These are phyloP conservation scores for Panus rudis DNA, from an alignment of 768 basidiomycete species.

Conservation along the genomic window DNA sequence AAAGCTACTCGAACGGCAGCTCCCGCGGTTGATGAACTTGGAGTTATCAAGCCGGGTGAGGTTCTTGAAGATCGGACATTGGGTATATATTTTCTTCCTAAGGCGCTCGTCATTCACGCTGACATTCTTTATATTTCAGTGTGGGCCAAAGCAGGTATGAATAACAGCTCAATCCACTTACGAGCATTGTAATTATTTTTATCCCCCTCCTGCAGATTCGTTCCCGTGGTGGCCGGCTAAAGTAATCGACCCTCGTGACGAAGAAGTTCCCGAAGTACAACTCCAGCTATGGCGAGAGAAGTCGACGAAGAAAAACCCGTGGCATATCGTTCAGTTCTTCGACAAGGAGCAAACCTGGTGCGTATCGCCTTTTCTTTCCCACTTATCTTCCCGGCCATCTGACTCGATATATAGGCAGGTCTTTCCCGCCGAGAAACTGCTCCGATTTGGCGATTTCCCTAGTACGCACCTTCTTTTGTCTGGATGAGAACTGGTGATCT, in stretches of 20 bases:
- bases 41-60: conserved; percentile 7
- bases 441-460: conserved; percentile 59
- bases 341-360: conserved; percentile 64
- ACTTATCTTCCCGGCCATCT: conserved; percentile 3
- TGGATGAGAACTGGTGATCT: not conserved
- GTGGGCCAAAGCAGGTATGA: conserved; percentile 76
- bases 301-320: conserved; percentile 27
- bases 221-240: conserved; percentile 90
- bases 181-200: not conserved
- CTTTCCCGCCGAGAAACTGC: conserved; percentile 48
- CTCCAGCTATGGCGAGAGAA: conserved; percentile 27
- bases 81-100: conserved; percentile 36
- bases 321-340: conserved; percentile 75
- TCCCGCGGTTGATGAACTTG: conserved; percentile 8
- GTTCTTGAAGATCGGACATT: conserved; percentile 51
- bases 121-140: conserved; percentile 35
- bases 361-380: conserved; percentile 9
- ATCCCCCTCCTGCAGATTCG: conserved; percentile 43
- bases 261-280: conserved; percentile 7
- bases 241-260: conserved; percentile 39
- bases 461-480: conserved; percentile 36
- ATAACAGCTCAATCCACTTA: not conserved
- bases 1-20: conserved; percentile 14
- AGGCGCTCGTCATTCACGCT: conserved; percentile 6
- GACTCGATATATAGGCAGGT: conserved; percentile 45